Evolutionary conservation across 1,284 basidiomycete species (phyloP).

Genomic region (Puccinia horiana): DNA sequence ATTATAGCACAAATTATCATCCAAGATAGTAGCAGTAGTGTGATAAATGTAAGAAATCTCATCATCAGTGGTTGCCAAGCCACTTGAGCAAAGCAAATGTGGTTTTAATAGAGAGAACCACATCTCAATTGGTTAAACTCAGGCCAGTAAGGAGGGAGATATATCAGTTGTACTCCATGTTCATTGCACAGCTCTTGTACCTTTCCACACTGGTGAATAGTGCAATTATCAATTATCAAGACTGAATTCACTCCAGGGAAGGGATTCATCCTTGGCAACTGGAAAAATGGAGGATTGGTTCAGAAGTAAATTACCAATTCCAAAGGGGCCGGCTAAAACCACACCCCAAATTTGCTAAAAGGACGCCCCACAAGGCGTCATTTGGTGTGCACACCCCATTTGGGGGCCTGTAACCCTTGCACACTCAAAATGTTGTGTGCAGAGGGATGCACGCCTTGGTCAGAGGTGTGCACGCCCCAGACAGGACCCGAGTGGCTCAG

Average conservation of each 20-base stretch:
- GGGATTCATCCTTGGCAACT: conserved; percentile 25
- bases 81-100: not conserved
- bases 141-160: conserved; percentile 14
- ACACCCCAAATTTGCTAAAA: too few relatives aligned
- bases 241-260: conserved; percentile 19
- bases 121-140: conserved; percentile 28
- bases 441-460: too few relatives aligned
- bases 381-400: too few relatives aligned
- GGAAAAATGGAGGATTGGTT: too few relatives aligned
- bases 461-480: too few relatives aligned
- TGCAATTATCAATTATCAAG: conserved; percentile 12
- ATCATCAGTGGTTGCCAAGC: not conserved
- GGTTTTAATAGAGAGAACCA: conserved; percentile 3
- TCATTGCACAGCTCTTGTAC: not conserved
- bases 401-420: too few relatives aligned
- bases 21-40: not conserved
- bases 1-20: not conserved
- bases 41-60: not conserved
- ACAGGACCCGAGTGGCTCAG: too few relatives aligned
- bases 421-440: too few relatives aligned
- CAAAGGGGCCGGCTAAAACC: too few relatives aligned
- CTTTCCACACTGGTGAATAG: too few relatives aligned
- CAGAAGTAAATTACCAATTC: not conserved
- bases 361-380: too few relatives aligned
- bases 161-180: not conserved